Evolutionary conservation across 306 rosid genomes (phyloP).

Genomic region (Vigna nakashimae): DNA sequence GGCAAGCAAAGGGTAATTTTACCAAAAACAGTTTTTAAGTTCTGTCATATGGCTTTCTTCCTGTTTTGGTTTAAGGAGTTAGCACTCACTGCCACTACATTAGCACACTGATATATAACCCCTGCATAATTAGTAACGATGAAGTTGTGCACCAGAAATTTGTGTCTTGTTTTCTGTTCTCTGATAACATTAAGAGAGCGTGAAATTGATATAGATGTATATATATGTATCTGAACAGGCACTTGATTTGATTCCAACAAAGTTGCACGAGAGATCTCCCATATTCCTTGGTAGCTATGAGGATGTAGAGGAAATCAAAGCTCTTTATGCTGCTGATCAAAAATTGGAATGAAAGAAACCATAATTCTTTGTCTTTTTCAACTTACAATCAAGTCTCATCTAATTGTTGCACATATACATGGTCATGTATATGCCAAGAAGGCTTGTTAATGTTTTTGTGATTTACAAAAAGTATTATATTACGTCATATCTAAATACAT

Average conservation of each 20-base stretch:
- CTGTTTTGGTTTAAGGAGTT: too few relatives aligned
- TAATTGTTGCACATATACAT: not conserved
- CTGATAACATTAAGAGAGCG: not conserved
- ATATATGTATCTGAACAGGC: constrained; percentile 54
- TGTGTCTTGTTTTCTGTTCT: not conserved
- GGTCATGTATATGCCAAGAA: constrained; percentile 22
- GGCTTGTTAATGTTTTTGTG: not conserved
- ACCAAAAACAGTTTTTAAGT: not conserved
- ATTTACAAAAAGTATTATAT: not conserved
- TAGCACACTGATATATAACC: too few relatives aligned
- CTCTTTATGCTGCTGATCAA: constrained; percentile 63
- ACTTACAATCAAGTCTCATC: constrained; percentile 5
- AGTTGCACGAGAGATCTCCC: constrained; percentile 78
- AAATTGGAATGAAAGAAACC: constrained; percentile 41
- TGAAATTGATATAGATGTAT: not conserved
- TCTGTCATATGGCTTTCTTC: too few relatives aligned
- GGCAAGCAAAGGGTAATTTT: constrained; percentile 72
- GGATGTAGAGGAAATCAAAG: constrained; percentile 78
- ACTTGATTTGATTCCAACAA: constrained; percentile 71
- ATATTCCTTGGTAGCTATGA: constrained; percentile 80
- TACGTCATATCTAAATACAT: not conserved
- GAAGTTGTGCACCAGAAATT: not conserved
- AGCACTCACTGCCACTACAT: not conserved
- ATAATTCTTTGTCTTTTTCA: not conserved
- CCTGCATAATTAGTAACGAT: not conserved